Percentiles rank a stretch among this genome's conserved stretches.
phyloP scores from a whole-genome alignment of 768 basidiomycete species.

The Candolleomyces aberdarensis region DNA sequence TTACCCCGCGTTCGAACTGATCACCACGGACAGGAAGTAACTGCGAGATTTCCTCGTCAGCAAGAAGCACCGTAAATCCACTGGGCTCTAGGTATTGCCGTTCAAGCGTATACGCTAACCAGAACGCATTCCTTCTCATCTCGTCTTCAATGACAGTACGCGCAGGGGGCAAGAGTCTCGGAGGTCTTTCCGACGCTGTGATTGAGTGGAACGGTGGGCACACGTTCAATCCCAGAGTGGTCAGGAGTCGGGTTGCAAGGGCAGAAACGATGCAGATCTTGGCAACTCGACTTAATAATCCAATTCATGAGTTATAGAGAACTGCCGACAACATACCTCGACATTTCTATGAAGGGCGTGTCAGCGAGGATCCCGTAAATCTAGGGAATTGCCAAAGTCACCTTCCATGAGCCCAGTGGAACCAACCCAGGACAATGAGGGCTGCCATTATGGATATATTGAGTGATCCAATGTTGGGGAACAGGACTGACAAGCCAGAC shows the following conservation, averaged over 20 bases:
- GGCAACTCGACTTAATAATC: too few relatives aligned
- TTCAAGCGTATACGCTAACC: slow-evolving; percentile 68
- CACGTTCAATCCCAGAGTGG: slow-evolving; percentile 70
- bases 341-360: too few relatives aligned
- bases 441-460: slow-evolving; percentile 33
- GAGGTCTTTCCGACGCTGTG: slow-evolving; percentile 49
- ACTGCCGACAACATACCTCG: too few relatives aligned
- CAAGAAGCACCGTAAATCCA: slow-evolving; percentile 67
- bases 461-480: neutral
- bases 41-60: slow-evolving; percentile 73
- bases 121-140: slow-evolving; percentile 68
- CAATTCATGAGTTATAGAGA: too few relatives aligned
- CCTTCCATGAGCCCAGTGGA: slow-evolving; percentile 74
- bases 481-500: neutral
- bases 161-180: slow-evolving; percentile 57
- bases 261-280: too few relatives aligned
- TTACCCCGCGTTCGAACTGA: slow-evolving; percentile 59
- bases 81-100: slow-evolving; percentile 65
- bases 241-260: slow-evolving; percentile 13
- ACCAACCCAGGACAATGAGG: slow-evolving; percentile 62
- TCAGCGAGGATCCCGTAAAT: too few relatives aligned
- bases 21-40: slow-evolving; percentile 61
- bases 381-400: slow-evolving; percentile 12
- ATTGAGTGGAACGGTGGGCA: slow-evolving; percentile 66
- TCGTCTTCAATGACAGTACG: slow-evolving; percentile 66